These are phyloP conservation scores for Grammothele lineata DNA, from an alignment of 768 basidiomycete genomes.

Conservation along the genomic window DNA sequence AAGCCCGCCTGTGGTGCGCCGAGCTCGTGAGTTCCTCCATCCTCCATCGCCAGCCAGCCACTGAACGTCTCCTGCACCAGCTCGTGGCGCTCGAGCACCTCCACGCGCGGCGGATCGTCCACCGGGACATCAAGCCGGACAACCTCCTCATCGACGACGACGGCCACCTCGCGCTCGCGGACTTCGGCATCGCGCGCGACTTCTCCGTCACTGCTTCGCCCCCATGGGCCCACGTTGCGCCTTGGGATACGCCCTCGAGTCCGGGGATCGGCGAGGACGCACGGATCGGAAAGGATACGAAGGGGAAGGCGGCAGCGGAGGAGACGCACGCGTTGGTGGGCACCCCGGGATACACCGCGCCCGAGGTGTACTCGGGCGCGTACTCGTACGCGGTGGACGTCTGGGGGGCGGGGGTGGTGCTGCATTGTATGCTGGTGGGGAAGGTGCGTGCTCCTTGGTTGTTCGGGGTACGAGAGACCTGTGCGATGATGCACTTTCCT, in stretches of 20 bases:
- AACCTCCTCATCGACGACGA: constrained; percentile 22
- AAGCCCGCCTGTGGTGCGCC: constrained; percentile 15
- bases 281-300: not conserved
- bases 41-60: too few species aligned
- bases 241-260: constrained; percentile 4
- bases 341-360: constrained; percentile 44
- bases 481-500: not conserved
- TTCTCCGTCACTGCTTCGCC: constrained; percentile 18
- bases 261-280: not conserved
- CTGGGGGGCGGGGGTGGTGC: constrained; percentile 43
- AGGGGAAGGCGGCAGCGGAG: constrained; percentile 1
- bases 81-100: constrained; percentile 17
- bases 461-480: not conserved
- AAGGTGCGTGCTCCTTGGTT: constrained; percentile 8
- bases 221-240: constrained; percentile 8
- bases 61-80: constrained; percentile 3
- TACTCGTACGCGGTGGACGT: constrained; percentile 43
- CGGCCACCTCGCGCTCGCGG: constrained; percentile 22
- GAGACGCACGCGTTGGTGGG: constrained; percentile 21
- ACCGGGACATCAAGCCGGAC: constrained; percentile 28
- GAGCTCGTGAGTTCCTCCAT: constrained; percentile 12
- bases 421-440: constrained; percentile 21
- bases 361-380: constrained; percentile 40
- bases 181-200: constrained; percentile 22
- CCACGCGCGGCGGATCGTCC: constrained; percentile 21